Evolutionary conservation across 805 yeast species (phyloP), one percentile per base, ranked within the genome.

Genomic region (Scheffersomyces coipomensis): DNA sequence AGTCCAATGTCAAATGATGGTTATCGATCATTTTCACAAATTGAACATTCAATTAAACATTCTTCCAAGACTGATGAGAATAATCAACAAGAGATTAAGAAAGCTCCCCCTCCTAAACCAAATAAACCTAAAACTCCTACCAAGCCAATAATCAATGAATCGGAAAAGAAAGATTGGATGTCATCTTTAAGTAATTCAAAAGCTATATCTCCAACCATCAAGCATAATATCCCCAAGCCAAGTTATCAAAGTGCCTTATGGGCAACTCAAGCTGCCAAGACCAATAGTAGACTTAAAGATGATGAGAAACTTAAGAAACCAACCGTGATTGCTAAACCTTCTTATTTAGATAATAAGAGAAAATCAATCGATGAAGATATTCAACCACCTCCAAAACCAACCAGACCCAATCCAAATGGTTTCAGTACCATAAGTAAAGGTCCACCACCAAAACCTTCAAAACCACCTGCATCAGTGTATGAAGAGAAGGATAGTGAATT

Each of bases 401-500:
- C 31, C 7, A 34, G 25, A 23, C 37, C 29, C 17, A n/a, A 11
- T 6, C 7, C 11, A 2, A 19, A 7, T 4, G 25, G 19, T 13
- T 5, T 3, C 5, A 19, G 15, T 18, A 9, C 19, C n/a, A 13
- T 34, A n/a, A 10, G 22, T 13, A 13, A 12, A 29, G 29, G n/a
- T 11, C 16, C 33, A 15, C 45, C 51, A 3, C 29, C 45, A 12
- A 41, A 42, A 22, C 52, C 51, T 4, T 24, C 37, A 3, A 51
- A 48, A 35, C 46, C 46, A 3, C 23, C 45, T 8, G 25, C 46
- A 26, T 36, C 42, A 13, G 43, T 38, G 17, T 58, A 53, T 37
- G 52, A 54, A 34, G 42, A 37, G n/a, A 39, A 38, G 11, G 64
- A 60, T 26, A 39, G 52, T 5, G 55, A 54, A 32, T 31, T 46